Evolutionary conservation across 805 yeast species (phyloP).

Genomic region (Komagataella kurtzmanii): DNA sequence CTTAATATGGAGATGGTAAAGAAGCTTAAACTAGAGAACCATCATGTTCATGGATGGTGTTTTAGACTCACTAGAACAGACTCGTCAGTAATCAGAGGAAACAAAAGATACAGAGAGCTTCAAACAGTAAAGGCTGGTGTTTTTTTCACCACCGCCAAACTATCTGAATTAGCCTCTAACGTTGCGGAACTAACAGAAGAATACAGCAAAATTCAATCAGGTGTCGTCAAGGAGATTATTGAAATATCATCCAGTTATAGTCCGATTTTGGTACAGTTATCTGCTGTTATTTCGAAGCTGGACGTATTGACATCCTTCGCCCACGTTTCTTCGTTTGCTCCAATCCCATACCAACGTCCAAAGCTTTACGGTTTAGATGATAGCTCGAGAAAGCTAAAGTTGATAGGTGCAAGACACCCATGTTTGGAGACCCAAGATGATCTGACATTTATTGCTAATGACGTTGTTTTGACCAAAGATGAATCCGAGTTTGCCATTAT

Average conservation of each 20-base stretch:
- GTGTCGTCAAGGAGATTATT: slow-evolving; percentile 73
- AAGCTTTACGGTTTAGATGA: slow-evolving; percentile 40
- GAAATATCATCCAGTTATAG: slow-evolving; percentile 70
- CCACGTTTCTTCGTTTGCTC: slow-evolving; percentile 70
- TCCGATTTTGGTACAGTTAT: slow-evolving; percentile 57
- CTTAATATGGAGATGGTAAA: slow-evolving; percentile 74
- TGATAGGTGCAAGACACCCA: slow-evolving; percentile 85
- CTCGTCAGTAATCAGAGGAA: slow-evolving; percentile 61
- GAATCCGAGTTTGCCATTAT: slow-evolving; percentile 64
- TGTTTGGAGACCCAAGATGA: slow-evolving; percentile 90
- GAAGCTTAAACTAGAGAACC: slow-evolving; percentile 80
- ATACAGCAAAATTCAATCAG: slow-evolving; percentile 64
- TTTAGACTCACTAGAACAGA: slow-evolving; percentile 86
- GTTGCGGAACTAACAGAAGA: slow-evolving; percentile 46
- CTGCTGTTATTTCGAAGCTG: slow-evolving; percentile 53
- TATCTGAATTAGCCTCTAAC: slow-evolving; percentile 46
- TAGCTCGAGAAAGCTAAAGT: slow-evolving; percentile 30
- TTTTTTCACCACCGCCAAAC: slow-evolving; percentile 63
- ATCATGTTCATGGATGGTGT: slow-evolving; percentile 87
- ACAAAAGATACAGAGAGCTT: slow-evolving; percentile 55
- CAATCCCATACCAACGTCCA: slow-evolving; percentile 71
- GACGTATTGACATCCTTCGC: slow-evolving; percentile 86
- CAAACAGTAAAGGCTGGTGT: slow-evolving; percentile 95
- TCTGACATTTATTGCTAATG: slow-evolving; percentile 82
- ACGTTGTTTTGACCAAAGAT: slow-evolving; percentile 49